Percentiles rank a stretch among this genome's conserved stretches.
Conservation (phyloP, 2,329 filamentous ascomycete species). For the Talaromyces amestolkiae region DNA sequence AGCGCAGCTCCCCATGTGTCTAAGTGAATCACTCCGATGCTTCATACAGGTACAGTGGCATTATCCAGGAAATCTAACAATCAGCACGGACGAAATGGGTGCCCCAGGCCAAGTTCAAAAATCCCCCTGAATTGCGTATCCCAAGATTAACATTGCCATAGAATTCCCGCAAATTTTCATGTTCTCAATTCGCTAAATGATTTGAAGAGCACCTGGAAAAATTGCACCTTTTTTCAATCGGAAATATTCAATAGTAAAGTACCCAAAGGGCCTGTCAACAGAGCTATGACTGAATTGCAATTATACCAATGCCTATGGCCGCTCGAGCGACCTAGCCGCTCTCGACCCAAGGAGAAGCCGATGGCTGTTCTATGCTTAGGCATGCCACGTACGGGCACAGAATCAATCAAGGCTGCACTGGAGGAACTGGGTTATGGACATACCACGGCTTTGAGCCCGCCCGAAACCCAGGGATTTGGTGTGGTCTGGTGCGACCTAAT, state of each 20-base stretch:
- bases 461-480: constrained; percentile 14
- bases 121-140: too few species aligned
- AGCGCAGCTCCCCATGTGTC: too few species aligned
- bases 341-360: background rate
- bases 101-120: too few species aligned
- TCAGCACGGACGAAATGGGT: too few species aligned
- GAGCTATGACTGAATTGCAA: background rate
- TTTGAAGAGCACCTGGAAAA: too few species aligned
- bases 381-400: constrained; percentile 27
- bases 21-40: too few species aligned
- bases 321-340: background rate
- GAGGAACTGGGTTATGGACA: constrained; percentile 23
- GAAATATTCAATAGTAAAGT: background rate
- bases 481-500: constrained; percentile 3
- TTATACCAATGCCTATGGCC: background rate
- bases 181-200: too few species aligned
- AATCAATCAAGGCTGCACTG: constrained; percentile 27
- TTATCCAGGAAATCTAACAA: too few species aligned
- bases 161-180: too few species aligned
- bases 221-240: background rate
- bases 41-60: too few species aligned
- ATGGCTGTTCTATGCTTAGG: constrained; percentile 23
- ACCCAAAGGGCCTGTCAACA: background rate
- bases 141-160: too few species aligned
- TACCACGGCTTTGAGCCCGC: constrained; percentile 22